Base-by-base conservation (phyloP, 306 rosid genomes). In the Begonia masoniana region DNA sequence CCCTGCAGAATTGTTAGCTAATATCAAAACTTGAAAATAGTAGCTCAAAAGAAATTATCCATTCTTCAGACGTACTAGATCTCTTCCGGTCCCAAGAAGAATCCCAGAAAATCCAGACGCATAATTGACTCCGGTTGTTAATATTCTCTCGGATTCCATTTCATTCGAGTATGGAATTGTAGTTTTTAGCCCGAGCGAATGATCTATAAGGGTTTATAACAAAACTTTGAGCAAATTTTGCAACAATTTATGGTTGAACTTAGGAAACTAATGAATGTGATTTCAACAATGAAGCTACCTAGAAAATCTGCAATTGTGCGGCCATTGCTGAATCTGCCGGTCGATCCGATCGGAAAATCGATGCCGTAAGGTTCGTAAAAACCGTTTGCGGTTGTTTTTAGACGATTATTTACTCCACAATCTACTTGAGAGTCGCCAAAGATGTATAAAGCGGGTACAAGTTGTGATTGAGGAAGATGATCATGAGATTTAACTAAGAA, bases 301-400 rank as follows among this genome's bases (percentile, higher is more conserved):
- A 53, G 0, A 11, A 24, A 21, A 53, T 53, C 57, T 10, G 14
- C n/a, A 24, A 53, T 53, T 3, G 13, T 31, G 57, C 3, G 10
- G 9, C 57, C 57, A 53, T 53, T 53, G 14, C 43, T 10, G 41
- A 53, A 53, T 36, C 57, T 21, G 5, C 57, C 57, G 12, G 43
- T 53, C 11, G 57, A 36, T 21, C 57, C 57, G 36, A 53, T 53
- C 41, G 19, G 13, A 31, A 53, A 53, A 53, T 53, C 57, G 9
- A 24, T 53, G 43, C 57, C 57, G 10, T 31, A 53, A 26, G 57
- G 57, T 14, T 1, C 14, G 10, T 53, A 53, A 13, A 3, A 21
- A 14, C 16, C 41, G 14, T 45, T 45, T 2, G 24, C 24, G 9
- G 1, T 53, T 13, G 43, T 19, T 10, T 31, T 31, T 31, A 19